Evolutionary conservation across 306 rosid species (phyloP).

Genomic region (Rosa rugosa): DNA sequence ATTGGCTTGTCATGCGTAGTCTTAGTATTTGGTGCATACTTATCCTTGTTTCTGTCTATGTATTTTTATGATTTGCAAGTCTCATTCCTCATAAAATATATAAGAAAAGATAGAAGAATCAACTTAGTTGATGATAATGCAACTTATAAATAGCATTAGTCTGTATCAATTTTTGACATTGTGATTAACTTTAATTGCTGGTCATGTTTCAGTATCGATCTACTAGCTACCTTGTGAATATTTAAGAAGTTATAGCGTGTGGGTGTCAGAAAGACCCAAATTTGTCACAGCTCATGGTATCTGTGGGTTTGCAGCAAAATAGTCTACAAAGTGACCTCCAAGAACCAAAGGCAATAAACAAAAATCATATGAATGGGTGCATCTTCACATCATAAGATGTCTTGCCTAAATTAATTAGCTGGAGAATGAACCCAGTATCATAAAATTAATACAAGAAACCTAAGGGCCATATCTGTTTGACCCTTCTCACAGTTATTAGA

Average conservation of each 20-base stretch:
- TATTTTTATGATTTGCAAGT: neutral
- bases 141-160: neutral
- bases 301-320: neutral
- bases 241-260: neutral
- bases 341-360: neutral
- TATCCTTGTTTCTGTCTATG: neutral
- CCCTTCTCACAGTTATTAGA: no score
- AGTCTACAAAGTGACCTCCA: neutral
- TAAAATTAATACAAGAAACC: neutral
- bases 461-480: neutral
- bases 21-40: neutral
- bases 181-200: neutral
- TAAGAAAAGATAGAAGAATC: neutral
- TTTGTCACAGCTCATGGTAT: neutral
- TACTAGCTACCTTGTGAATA: neutral
- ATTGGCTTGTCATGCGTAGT: neutral
- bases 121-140: neutral
- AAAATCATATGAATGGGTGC: neutral
- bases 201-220: neutral
- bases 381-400: neutral
- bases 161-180: neutral
- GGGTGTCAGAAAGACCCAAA: neutral
- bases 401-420: neutral
- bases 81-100: neutral
- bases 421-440: neutral